Evolutionary conservation across 1,284 basidiomycete genomes (phyloP), one percentile per base, ranked within the genome.

Genomic region (Ganoderma resinaceum): DNA sequence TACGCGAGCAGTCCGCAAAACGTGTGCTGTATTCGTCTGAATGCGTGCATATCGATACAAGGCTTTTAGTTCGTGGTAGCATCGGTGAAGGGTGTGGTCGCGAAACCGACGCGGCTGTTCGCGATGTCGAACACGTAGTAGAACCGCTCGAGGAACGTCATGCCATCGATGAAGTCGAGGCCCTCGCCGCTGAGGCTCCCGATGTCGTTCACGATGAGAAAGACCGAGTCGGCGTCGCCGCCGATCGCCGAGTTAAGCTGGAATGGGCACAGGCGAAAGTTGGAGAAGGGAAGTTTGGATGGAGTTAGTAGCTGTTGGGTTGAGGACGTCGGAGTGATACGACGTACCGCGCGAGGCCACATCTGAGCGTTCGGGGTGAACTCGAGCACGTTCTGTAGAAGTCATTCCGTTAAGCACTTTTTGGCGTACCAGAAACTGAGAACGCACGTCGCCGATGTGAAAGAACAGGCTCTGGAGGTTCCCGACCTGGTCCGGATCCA

Each of bases 121-220:
- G 81, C 78, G 57, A 86, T 86, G 73, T 92, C 91, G 74, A 80
- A 91, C 35, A 90, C 88, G n/a, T 84, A 83, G 79, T 90, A 91
- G 83, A 87, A 91, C 29, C 89, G 85, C 78, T 91, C 87, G n/a
- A 84, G 74, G 61, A 77, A 80, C 18, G 74, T 72, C 74, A 75
- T 72, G 42, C 80, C 77, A 66, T 80, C 78, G 66, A 79, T 76
- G 72, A 79, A 78, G 70, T 79, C 78, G 23, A 78, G 66, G 12
- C 78, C 79, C 26, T 71, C 59, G 23, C 78, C 77, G 23, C 67
- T 68, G 12, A 66, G 63, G 20, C 70, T 70, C 20, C 76, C 75
- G 49, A 76, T 29, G 69, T 75, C 71, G 67, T 59, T 67, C 33
- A 79, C 71, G 60, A 79, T 72, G 59, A 79, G 76, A 68, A 77